Evolutionary conservation across 2,329 filamentous ascomycete genomes (phyloP).

Genomic region (Cryphonectria naterciae): DNA sequence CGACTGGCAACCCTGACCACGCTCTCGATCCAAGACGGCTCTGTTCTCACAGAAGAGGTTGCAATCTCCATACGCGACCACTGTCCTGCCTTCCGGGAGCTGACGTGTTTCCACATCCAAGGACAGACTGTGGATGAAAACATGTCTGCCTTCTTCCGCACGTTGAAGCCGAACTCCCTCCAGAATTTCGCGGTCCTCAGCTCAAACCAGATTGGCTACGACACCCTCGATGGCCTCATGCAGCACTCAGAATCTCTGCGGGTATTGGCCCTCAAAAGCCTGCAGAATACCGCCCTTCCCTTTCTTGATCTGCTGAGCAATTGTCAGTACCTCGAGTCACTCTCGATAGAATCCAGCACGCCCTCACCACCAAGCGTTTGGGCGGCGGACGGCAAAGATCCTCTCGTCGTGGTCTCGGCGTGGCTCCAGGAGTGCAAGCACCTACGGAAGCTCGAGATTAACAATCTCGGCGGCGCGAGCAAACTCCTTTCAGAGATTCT

Average conservation of each 20-base stretch:
- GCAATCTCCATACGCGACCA: slow-evolving; percentile 57
- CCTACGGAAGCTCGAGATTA: slow-evolving; percentile 55
- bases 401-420: slow-evolving; percentile 36
- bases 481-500: slow-evolving; percentile 55
- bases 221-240: slow-evolving; percentile 60
- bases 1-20: slow-evolving; percentile 60
- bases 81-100: slow-evolving; percentile 64
- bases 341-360: slow-evolving; percentile 39
- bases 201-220: slow-evolving; percentile 55
- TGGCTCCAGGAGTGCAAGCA: slow-evolving; percentile 46
- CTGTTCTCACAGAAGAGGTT: slow-evolving; percentile 58
- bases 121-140: slow-evolving; percentile 57
- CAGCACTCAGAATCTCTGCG: slow-evolving; percentile 42
- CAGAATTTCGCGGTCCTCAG: slow-evolving; percentile 62
- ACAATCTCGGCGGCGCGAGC: slow-evolving; percentile 54
- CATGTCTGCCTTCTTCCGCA: slow-evolving; percentile 61
- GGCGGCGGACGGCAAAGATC: slow-evolving; percentile 30
- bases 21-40: slow-evolving; percentile 65
- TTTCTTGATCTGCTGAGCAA: slow-evolving; percentile 37
- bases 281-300: slow-evolving; percentile 37
- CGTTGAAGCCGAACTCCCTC: slow-evolving; percentile 60
- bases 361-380: slow-evolving; percentile 30
- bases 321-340: slow-evolving; percentile 41
- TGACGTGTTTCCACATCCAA: slow-evolving; percentile 58
- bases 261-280: slow-evolving; percentile 38